phyloP scores from a whole-genome alignment of 73 alveolate species.

The Symbiodinium pilosum region DNA sequence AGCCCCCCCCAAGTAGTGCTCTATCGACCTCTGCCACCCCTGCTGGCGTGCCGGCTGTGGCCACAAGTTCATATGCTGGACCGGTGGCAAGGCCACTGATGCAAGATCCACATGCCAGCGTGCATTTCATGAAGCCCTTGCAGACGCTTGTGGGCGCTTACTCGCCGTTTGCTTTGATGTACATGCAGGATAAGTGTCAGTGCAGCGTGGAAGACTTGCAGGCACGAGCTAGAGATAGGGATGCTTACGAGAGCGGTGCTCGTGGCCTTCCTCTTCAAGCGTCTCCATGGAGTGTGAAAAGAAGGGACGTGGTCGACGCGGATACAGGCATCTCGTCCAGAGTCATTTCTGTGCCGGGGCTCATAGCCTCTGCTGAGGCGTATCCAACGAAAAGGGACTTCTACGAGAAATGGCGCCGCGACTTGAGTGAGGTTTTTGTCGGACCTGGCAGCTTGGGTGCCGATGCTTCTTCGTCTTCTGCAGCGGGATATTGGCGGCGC shows the following conservation, averaged over 20 bases:
- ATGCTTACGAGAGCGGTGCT: too few species aligned
- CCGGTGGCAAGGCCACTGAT: background rate
- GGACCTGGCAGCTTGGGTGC: background rate
- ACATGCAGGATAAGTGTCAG: background rate
- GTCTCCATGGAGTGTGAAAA: background rate
- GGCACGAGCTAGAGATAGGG: too few species aligned
- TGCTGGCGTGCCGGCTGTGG: background rate
- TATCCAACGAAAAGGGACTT: background rate
- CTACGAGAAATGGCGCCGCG: background rate
- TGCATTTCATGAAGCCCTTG: background rate
- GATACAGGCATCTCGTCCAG: background rate
- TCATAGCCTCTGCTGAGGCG: background rate
- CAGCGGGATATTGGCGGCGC: constrained; percentile 30
- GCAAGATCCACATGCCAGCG: background rate
- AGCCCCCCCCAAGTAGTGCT: background rate
- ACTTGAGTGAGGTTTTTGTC: background rate
- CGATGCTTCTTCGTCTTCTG: constrained; percentile 1
- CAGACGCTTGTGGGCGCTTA: background rate
- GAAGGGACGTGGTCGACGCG: background rate
- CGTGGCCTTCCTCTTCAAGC: too few species aligned
- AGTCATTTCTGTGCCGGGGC: background rate
- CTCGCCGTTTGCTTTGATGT: background rate
- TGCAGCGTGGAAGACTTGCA: background rate
- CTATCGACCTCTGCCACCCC: background rate
- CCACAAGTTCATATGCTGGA: background rate